Evolutionary conservation across 768 basidiomycete genomes (phyloP).

Genomic region (Boletus barrowsii): DNA sequence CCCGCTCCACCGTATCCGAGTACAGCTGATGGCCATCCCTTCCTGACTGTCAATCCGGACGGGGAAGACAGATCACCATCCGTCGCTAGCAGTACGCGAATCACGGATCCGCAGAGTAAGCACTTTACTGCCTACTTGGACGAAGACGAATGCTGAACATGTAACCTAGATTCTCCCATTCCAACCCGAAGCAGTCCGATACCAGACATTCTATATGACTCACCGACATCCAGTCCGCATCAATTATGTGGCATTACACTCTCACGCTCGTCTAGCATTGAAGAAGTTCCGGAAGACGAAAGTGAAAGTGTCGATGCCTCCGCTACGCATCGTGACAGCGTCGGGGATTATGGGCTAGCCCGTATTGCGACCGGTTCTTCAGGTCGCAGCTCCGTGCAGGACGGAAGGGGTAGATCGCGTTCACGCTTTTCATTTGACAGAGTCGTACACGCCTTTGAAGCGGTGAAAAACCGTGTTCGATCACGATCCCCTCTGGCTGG

Average conservation of each 20-base stretch:
- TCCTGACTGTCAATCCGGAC: neutral
- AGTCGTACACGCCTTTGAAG: conserved; percentile 50
- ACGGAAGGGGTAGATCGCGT: conserved; percentile 33
- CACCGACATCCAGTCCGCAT: conserved; percentile 9
- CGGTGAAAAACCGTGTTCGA: conserved; percentile 42
- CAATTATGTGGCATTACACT: conserved; percentile 5
- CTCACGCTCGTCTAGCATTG: conserved; percentile 43
- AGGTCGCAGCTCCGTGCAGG: conserved; percentile 18
- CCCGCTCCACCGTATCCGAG: conserved; percentile 35
- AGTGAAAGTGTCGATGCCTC: conserved; percentile 11
- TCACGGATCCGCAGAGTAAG: conserved; percentile 11
- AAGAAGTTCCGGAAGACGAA: conserved; percentile 38
- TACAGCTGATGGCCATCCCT: neutral
- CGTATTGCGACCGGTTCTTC: conserved; percentile 15
- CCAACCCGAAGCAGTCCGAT: neutral
- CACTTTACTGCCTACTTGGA: neutral
- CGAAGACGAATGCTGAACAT: neutral
- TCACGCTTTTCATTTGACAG: conserved; percentile 54
- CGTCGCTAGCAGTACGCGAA: conserved; percentile 10
- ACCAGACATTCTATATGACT: conserved; percentile 2
- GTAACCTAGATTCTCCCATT: conserved; percentile 10
- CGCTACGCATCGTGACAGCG: neutral
- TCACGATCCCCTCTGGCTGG: conserved; percentile 40
- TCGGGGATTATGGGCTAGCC: conserved; percentile 15
- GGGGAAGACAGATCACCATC: conserved; percentile 5